Base-by-base conservation (phyloP, 108 stramenopile species). In the Cyclotella choctawhatcheeana region DNA sequence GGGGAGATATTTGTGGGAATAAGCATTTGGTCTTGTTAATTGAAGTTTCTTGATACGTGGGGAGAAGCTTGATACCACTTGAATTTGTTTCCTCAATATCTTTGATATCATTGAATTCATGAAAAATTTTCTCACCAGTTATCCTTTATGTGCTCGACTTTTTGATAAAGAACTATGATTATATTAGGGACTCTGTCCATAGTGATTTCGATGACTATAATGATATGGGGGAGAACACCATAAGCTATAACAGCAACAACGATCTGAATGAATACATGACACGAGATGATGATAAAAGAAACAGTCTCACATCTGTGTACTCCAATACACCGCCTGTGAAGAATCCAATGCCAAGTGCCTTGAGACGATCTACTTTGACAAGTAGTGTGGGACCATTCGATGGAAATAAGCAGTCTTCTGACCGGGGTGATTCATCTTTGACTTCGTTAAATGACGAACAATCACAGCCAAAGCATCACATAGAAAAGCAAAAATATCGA, bases 141-240 rank as follows among this genome's bases (percentile, higher is more conserved):
- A n/a, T n/a, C n/a, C n/a, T n/a, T n/a, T n/a, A n/a, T n/a, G n/a
- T n/a, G n/a, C n/a, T n/a, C n/a, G n/a, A n/a, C n/a, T n/a, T n/a
- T n/a, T n/a, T n/a, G n/a, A n/a, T n/a, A n/a, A 14, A 44, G 35
- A 40, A 56, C 31, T 56, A 56, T 56, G 21, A 56, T 31, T 56
- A 56, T n/a, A 27, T 30, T 13, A 56, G 20, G 3, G 59, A 60
- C 12, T 37, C 59, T 8, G 6, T 60, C 1, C 59, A 37, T 12
- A 60, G 59, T 26, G 43, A 60, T 12, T 60, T 22, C 40, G 59
- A 60, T 21, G 13, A 29, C 51, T 22, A 52, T 22, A 2, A 56
- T 31, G 55, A 30, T 31, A 14, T 5, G 29, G 56, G 33, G 0
- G 56, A 58, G 2, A 16, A 58, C 22, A 7, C 16, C 5, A 2